Percentiles rank a stretch among this genome's conserved stretches.
These are phyloP conservation scores for Saprolegnia parasitica DNA, from an alignment of 352 stramenopile genomes.

Conservation along the genomic window DNA sequence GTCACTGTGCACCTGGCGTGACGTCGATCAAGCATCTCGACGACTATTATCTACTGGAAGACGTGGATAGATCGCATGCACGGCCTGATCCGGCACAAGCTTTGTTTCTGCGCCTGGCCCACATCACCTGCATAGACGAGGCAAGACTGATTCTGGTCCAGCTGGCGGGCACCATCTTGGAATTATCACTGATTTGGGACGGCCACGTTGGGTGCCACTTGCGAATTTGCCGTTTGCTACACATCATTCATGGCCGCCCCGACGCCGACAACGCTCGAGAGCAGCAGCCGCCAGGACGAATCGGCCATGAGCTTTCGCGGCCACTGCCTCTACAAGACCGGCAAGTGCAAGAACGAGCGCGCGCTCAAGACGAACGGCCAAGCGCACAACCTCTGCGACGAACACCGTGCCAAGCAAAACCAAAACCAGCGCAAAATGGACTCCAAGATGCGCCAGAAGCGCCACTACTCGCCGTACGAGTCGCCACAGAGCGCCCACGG, in stretches of 20 bases:
- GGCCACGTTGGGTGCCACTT: neutral
- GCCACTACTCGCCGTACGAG: constrained; percentile 38
- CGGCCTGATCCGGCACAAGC: neutral
- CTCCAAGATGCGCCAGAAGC: constrained; percentile 68
- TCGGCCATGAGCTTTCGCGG: constrained; percentile 35
- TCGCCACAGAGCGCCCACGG: neutral
- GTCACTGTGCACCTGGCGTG: neutral
- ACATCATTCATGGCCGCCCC: neutral
- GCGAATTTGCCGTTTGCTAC: neutral
- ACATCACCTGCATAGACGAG: neutral
- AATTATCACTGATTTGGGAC: neutral
- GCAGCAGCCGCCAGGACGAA: neutral
- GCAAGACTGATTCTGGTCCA: neutral
- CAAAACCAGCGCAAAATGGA: constrained; percentile 85
- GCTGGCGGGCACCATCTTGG: neutral
- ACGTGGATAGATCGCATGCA: neutral
- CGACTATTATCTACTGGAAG: neutral
- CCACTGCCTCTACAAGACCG: constrained; percentile 83
- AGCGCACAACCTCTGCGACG: constrained; percentile 81
- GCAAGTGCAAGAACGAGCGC: constrained; percentile 81
- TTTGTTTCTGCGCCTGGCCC: neutral
- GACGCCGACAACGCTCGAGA: neutral
- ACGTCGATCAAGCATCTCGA: neutral
- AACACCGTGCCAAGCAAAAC: constrained; percentile 78
- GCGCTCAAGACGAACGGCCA: constrained; percentile 78